Base-by-base conservation (phyloP, 495 filamentous ascomycete genomes). In the Pseudevernia furfuracea region DNA sequence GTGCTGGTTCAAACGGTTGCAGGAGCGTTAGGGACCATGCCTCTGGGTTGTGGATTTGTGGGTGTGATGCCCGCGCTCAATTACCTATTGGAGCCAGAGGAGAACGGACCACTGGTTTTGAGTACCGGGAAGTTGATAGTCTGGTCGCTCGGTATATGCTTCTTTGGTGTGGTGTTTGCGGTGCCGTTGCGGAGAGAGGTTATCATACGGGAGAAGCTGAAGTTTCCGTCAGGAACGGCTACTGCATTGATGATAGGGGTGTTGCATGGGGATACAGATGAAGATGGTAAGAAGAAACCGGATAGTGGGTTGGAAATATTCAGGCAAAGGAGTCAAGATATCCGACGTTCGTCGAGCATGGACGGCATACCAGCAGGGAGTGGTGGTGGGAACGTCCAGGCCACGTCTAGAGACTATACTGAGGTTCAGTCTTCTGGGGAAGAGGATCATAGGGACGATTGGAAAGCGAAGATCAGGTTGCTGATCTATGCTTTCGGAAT, bases 1-100 rank as follows among this genome's bases (percentile, higher is more conserved):
- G 95, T 98, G 11, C 82, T 99, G 37, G 92, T 99, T 8, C 95
- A 97, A 77, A 96, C 92, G 7, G 93, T 99, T 48, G 94, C 95
- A 0, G 92, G 93, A 14, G 87, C 89, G 30, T 92, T 97, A 72
- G 95, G 94, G 0, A 96, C 93, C 7, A 97, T 97, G 94, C 95
- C 95, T 8, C 74, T 99, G 30, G 92, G 92, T 0, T 96, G 94
- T 69, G 94, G 94, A 2, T 97, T 97, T 71, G 93, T 98, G 12
- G 94, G 90, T 6, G 91, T 91, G 3, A 87, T 96, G 62, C 95
- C 95, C 19, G 95, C 95, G 3, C 79, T 99, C 79, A 88, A 96
- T 68, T 96, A 86, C 66, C 75, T 99, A 62, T 70, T 99, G 61
- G 86, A 78, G 59, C 78, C 84, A 5, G 84, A 86, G 15, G 92